phyloP scores from a whole-genome alignment of 2,329 filamentous ascomycete species.

The Venturiaceae sp. region DNA sequence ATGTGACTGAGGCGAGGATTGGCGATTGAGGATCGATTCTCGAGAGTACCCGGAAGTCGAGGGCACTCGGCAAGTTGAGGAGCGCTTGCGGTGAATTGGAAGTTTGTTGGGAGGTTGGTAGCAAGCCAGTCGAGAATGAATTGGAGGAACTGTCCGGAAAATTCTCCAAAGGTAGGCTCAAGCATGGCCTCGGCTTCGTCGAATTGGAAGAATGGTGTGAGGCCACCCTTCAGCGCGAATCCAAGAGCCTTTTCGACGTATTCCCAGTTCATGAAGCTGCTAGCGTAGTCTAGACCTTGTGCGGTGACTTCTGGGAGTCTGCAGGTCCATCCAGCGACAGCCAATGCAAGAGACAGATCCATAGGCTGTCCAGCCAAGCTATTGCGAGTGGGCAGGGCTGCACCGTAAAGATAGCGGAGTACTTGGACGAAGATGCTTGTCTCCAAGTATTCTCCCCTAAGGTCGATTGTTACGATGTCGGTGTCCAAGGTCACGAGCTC shows the following conservation, averaged over 20 bases:
- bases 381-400: not conserved
- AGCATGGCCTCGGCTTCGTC: slow-evolving; percentile 1
- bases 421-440: not conserved
- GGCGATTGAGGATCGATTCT: slow-evolving; percentile 25
- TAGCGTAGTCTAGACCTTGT: slow-evolving; percentile 51
- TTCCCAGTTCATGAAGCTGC: slow-evolving; percentile 50
- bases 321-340: slow-evolving; percentile 52
- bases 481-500: not conserved
- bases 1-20: slow-evolving; percentile 53
- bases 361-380: slow-evolving; percentile 5
- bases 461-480: not conserved
- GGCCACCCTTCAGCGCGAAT: slow-evolving; percentile 44
- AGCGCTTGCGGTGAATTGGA: slow-evolving; percentile 45
- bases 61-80: slow-evolving; percentile 37
- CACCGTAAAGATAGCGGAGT: slow-evolving; percentile 5
- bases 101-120: slow-evolving; percentile 49
- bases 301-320: slow-evolving; percentile 44
- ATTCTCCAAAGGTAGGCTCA: slow-evolving; percentile 9
- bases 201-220: slow-evolving; percentile 24
- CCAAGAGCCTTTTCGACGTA: slow-evolving; percentile 51
- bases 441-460: not conserved
- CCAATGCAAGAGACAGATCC: slow-evolving; percentile 44
- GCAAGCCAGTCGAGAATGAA: slow-evolving; percentile 48
- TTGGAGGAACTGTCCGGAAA: slow-evolving; percentile 11
- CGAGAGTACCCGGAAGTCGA: slow-evolving; percentile 30